Base-by-base conservation (phyloP, 768 basidiomycete species). In the Omphalotus guepiniiformis region DNA sequence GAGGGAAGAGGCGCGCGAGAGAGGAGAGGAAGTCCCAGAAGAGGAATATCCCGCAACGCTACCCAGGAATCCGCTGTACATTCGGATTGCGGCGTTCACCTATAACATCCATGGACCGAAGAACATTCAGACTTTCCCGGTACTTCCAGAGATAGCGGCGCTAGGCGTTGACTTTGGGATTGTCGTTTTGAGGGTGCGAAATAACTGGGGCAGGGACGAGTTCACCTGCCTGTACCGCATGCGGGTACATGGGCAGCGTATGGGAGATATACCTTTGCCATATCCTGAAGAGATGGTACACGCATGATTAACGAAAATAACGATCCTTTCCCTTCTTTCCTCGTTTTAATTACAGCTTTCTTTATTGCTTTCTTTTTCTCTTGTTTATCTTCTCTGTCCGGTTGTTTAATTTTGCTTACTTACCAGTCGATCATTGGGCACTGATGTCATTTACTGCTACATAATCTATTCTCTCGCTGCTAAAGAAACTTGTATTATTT, bases 221-320 rank as follows among this genome's bases (percentile, higher is more conserved):
- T 90, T 78, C 60, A 96, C 94, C 0, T 98, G 95, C 64, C 65
- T 98, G 32, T 98, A 93, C 65, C 82, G 89, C 37, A 70, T 92
- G 67, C 78, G 89, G 35, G 86, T 89, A 26, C 88, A 91, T 56
- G 89, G 89, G 12, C 68, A 78, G 54, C 70, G 62, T 47, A 57
- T 81, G 42, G 74, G 65, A 9, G 75, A 69, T 43, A 55, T 61
- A 16, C 71, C 73, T 5, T 53, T 63, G 30, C 70, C 73, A 4
- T 62, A 60, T 42, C 52, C 66, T 30, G 59, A 57, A 35, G 67
- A 67, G 42, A 34, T 26, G 15, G 12, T n/a, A n/a, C n/a, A n/a
- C n/a, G n/a, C n/a, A n/a, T n/a, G n/a, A n/a, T n/a, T n/a, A n/a
- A n/a, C n/a, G n/a, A n/a, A n/a, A n/a, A n/a, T n/a, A n/a, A n/a